phyloP scores from a whole-genome alignment of 2,329 filamentous ascomycete genomes.

The Fusarium verticillioides region DNA sequence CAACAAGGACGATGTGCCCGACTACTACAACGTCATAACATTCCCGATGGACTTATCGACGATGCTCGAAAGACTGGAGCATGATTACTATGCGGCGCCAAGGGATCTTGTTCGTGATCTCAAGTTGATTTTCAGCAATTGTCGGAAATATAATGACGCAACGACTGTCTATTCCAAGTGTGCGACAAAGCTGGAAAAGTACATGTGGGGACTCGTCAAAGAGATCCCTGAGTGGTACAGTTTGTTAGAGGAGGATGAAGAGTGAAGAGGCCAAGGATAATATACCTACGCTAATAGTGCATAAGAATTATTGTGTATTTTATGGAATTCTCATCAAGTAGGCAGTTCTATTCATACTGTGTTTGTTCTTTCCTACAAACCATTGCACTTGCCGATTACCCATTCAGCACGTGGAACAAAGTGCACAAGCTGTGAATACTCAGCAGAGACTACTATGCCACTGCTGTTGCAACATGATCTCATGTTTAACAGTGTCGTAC shows the following conservation, averaged over 20 bases:
- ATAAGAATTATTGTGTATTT: no score
- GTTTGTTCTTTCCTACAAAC: no score
- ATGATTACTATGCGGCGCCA: constrained; percentile 88
- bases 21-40: constrained; percentile 98
- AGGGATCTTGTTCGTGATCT: constrained; percentile 94
- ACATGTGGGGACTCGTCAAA: constrained; percentile 93
- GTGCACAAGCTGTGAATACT: no score
- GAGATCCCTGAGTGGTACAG: constrained; percentile 88
- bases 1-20: constrained; percentile 92
- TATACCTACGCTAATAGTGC: no score
- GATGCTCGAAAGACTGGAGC: constrained; percentile 97
- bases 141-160: constrained; percentile 95
- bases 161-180: constrained; percentile 94
- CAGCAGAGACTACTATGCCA: not conserved
- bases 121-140: constrained; percentile 92
- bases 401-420: not conserved
- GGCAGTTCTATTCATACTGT: no score
- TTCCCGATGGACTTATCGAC: constrained; percentile 96
- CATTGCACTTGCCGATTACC: no score
- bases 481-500: not conserved
- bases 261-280: not conserved
- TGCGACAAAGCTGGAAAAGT: constrained; percentile 91
- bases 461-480: not conserved
- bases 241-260: not conserved
- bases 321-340: no score